Conservation (phyloP, 345 rosid genomes). For the Mallotus nudiflorus region DNA sequence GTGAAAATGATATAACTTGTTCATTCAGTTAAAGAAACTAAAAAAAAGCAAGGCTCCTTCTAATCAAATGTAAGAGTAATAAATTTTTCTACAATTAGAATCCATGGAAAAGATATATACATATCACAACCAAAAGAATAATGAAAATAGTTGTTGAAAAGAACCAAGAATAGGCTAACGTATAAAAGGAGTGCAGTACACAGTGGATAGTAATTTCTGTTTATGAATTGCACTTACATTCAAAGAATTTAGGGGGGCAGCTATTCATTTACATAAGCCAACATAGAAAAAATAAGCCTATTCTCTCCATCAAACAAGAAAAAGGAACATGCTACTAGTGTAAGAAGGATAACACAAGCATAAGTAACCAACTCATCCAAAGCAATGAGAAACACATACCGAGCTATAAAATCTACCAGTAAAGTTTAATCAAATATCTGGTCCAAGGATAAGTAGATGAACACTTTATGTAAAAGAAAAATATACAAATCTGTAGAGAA, state of each 20-base stretch:
- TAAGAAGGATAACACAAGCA: not conserved
- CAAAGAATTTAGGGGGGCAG: no score
- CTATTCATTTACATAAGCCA: no score
- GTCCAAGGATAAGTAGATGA: not conserved
- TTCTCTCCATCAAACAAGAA: not conserved
- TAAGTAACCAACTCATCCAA: no score
- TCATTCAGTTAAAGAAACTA: not conserved
- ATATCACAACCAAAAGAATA: no score
- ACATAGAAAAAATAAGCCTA: not conserved
- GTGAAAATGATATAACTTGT: not conserved
- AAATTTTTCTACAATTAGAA: not conserved
- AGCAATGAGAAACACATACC: not conserved
- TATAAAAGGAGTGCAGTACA: conserved; percentile 9
- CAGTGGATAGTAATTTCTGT: no score
- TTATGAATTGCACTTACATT: no score
- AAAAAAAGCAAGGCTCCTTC: not conserved
- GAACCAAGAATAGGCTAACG: no score
- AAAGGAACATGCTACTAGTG: not conserved
- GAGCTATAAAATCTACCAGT: not conserved
- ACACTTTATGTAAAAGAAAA: not conserved
- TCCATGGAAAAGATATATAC: no score
- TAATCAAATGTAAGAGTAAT: no score
- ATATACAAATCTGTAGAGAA: no score
- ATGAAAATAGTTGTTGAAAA: no score
- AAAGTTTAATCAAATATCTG: not conserved